Conservation (phyloP, 345 rosid species). For the Draba incana region DNA sequence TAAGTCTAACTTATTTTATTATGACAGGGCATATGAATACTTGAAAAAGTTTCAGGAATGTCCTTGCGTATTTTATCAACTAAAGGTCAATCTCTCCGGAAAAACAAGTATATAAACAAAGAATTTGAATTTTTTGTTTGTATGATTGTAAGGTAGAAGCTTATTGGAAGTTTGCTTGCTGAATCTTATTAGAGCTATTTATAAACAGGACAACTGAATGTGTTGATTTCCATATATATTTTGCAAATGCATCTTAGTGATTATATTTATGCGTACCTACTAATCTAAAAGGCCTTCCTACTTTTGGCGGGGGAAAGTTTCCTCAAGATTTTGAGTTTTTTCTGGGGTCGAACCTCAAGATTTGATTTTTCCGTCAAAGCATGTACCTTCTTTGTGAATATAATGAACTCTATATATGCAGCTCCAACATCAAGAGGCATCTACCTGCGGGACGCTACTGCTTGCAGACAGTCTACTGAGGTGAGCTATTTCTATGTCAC, state of each 20-base stretch:
- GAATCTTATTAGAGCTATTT: slow-evolving; percentile 17
- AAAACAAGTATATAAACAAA: slow-evolving; percentile 65
- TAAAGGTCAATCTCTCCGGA: slow-evolving; percentile 76
- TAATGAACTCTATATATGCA: slow-evolving; percentile 44
- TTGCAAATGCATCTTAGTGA: slow-evolving; percentile 28
- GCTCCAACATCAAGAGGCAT: slow-evolving; percentile 87
- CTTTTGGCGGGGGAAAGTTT: background rate
- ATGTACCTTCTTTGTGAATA: slow-evolving; percentile 8
- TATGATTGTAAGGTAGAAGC: slow-evolving; percentile 22
- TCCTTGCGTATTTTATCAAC: slow-evolving; percentile 72
- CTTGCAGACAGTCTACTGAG: slow-evolving; percentile 78
- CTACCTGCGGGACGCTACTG: slow-evolving; percentile 80
- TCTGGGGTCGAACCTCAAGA: no score
- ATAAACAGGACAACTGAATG: slow-evolving; percentile 8
- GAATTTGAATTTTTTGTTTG: slow-evolving; percentile 7
- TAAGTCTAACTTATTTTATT: slow-evolving; percentile 34
- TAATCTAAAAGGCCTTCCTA: slow-evolving; percentile 15
- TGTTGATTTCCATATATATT: slow-evolving; percentile 19
- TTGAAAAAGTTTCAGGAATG: slow-evolving; percentile 53
- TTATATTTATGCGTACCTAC: slow-evolving; percentile 16
- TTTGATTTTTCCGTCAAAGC: background rate
- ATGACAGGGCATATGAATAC: slow-evolving; percentile 83
- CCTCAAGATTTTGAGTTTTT: background rate
- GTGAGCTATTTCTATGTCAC: slow-evolving; percentile 46
- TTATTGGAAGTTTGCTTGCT: slow-evolving; percentile 19